Conservation (phyloP, 2,329 filamentous ascomycete genomes). For the Neonectria hederae region DNA sequence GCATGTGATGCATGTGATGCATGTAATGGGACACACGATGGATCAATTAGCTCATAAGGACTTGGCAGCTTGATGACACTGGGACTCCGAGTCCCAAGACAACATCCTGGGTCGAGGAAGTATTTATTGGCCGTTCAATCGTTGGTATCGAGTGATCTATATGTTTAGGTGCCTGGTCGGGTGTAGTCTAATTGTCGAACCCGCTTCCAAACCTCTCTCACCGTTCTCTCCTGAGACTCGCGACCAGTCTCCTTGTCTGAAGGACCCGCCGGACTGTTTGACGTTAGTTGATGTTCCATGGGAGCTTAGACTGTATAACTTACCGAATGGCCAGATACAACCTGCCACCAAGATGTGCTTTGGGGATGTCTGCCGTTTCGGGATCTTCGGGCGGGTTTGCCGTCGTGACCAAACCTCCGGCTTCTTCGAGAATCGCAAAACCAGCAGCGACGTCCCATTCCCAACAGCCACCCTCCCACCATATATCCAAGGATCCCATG, state of each 20-base stretch:
- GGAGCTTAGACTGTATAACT: constrained; percentile 24
- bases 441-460: constrained; percentile 85
- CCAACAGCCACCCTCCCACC: constrained; percentile 86
- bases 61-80: neutral
- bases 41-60: neutral
- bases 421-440: constrained; percentile 76
- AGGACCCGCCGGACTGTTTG: constrained; percentile 68
- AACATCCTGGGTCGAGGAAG: neutral
- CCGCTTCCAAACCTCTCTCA: constrained; percentile 77
- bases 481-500: constrained; percentile 80
- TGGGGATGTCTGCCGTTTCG: constrained; percentile 64
- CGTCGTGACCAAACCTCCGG: constrained; percentile 77
- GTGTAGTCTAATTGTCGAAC: constrained; percentile 73
- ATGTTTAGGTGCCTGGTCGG: constrained; percentile 61
- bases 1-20: too few species aligned
- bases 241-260: constrained; percentile 69
- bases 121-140: neutral
- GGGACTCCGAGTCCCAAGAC: neutral
- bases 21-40: neutral
- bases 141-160: neutral
- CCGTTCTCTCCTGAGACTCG: constrained; percentile 74
- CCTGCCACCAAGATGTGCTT: constrained; percentile 71
- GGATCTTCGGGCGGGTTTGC: constrained; percentile 73
- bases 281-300: constrained; percentile 16
- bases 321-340: constrained; percentile 76